Percentiles rank a stretch among this genome's conserved stretches.
phyloP scores from a whole-genome alignment of 2,329 filamentous ascomycete species.

The Aspergillus thermomutatus region DNA sequence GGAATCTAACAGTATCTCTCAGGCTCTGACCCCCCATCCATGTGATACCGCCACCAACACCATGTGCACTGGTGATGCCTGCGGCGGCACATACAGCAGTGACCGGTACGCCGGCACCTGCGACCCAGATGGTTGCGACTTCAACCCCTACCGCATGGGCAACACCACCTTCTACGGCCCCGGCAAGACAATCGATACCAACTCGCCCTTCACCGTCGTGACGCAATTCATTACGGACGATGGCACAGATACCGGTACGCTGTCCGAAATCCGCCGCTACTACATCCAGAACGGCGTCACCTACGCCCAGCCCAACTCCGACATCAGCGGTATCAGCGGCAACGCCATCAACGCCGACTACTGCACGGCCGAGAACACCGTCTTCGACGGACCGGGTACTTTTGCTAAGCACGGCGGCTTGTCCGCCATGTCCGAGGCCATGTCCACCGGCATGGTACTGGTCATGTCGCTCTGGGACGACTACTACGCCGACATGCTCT shows the following conservation, averaged over 20 bases:
- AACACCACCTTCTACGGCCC: constrained; percentile 62
- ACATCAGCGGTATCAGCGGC: constrained; percentile 46
- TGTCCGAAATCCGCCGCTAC: constrained; percentile 61
- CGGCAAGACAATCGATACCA: constrained; percentile 58
- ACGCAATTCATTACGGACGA: constrained; percentile 61
- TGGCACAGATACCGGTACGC: constrained; percentile 49
- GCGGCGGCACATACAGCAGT: constrained; percentile 52
- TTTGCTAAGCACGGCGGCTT: constrained; percentile 58
- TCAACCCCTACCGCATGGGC: constrained; percentile 66
- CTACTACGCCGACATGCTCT: constrained; percentile 67
- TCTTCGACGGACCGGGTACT: constrained; percentile 53
- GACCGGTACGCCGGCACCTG: constrained; percentile 61
- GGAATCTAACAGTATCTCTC: constrained; percentile 66
- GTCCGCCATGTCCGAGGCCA: constrained; percentile 52
- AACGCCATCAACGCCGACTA: constrained; percentile 57
- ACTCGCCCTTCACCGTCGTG: constrained; percentile 60
- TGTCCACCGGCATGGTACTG: constrained; percentile 60
- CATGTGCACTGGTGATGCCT: constrained; percentile 51
- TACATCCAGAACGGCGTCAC: constrained; percentile 65
- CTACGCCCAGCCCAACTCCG: constrained; percentile 53
- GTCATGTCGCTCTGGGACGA: constrained; percentile 64
- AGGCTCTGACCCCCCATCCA: constrained; percentile 64
- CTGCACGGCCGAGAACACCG: constrained; percentile 56
- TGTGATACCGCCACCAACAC: constrained; percentile 52
- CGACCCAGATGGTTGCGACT: constrained; percentile 68